These are phyloP conservation scores for Fusarium sp. DNA, from an alignment of 2,329 filamentous ascomycete species.

Conservation along the genomic window DNA sequence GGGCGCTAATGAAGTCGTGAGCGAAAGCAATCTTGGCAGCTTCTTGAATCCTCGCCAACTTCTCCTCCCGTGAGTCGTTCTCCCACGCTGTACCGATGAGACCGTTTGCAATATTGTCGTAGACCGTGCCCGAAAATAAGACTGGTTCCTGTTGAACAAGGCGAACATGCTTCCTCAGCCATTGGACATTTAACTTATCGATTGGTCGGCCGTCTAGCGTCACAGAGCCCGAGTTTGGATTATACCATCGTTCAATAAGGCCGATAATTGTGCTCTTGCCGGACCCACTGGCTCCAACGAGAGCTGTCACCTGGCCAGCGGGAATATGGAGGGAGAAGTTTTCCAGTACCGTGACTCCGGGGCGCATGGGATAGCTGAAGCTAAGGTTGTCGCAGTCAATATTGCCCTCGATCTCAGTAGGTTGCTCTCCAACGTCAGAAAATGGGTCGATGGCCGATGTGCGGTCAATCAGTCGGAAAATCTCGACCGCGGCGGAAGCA, in stretches of 20 bases:
- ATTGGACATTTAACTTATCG: conserved; percentile 52
- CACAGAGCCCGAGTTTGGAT: conserved; percentile 49
- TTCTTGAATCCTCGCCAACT: conserved; percentile 56
- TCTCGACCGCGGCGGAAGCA: conserved; percentile 49
- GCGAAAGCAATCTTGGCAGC: conserved; percentile 63
- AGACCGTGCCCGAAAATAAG: conserved; percentile 60
- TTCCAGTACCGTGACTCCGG: conserved; percentile 55
- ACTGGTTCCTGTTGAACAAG: conserved; percentile 57
- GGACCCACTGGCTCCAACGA: conserved; percentile 68
- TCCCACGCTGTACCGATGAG: conserved; percentile 57
- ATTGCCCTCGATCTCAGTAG: conserved; percentile 45
- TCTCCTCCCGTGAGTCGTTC: conserved; percentile 53
- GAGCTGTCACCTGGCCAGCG: conserved; percentile 61
- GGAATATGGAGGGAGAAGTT: conserved; percentile 58
- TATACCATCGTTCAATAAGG: conserved; percentile 70
- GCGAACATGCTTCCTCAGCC: conserved; percentile 53
- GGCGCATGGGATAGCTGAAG: conserved; percentile 59
- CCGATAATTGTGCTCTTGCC: conserved; percentile 70
- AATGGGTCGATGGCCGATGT: conserved; percentile 53
- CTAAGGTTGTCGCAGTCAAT: conserved; percentile 56
- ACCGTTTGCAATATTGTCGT: conserved; percentile 65
- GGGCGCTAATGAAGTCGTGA: conserved; percentile 60
- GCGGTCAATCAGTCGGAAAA: conserved; percentile 54
- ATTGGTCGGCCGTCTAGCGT: conserved; percentile 52
- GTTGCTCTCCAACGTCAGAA: conserved; percentile 46